These are phyloP conservation scores for Colletotrichum caudatum DNA, from an alignment of 2,329 filamentous ascomycete genomes.

Conservation along the genomic window DNA sequence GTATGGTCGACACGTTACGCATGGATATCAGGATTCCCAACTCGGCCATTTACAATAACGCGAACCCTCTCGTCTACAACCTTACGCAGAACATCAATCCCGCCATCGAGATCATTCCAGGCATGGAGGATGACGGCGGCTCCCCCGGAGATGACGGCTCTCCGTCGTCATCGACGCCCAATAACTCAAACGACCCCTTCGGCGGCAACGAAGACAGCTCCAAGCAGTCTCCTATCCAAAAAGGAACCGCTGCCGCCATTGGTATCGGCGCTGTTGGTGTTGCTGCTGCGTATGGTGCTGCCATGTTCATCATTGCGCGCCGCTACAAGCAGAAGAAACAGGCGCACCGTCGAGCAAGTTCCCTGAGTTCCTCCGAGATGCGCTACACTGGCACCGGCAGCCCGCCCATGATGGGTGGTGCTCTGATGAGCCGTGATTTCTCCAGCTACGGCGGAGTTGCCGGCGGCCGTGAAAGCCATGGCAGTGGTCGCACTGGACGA, in stretches of 20 bases:
- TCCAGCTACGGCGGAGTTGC: slow-evolving; percentile 65
- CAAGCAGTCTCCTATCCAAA: slow-evolving; percentile 68
- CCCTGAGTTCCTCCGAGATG: slow-evolving; percentile 71
- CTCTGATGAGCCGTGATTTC: slow-evolving; percentile 68
- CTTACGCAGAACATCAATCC: slow-evolving; percentile 87
- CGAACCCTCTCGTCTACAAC: slow-evolving; percentile 72
- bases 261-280: slow-evolving; percentile 82
- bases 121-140: slow-evolving; percentile 56
- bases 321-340: slow-evolving; percentile 90
- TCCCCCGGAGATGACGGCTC: slow-evolving; percentile 54
- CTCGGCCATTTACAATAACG: slow-evolving; percentile 80
- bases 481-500: slow-evolving; percentile 67
- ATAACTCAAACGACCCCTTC: slow-evolving; percentile 57
- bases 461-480: slow-evolving; percentile 70
- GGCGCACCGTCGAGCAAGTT: slow-evolving; percentile 81
- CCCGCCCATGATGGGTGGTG: slow-evolving; percentile 78
- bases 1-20: slow-evolving; percentile 74
- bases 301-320: slow-evolving; percentile 93
- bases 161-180: slow-evolving; percentile 51
- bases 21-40: slow-evolving; percentile 78
- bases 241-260: slow-evolving; percentile 75
- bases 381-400: slow-evolving; percentile 61
- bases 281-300: slow-evolving; percentile 88
- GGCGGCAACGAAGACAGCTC: slow-evolving; percentile 55
- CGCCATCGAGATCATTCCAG: slow-evolving; percentile 75